Base-by-base conservation (phyloP, 2,329 filamentous ascomycete genomes). In the Tothia fuscella region DNA sequence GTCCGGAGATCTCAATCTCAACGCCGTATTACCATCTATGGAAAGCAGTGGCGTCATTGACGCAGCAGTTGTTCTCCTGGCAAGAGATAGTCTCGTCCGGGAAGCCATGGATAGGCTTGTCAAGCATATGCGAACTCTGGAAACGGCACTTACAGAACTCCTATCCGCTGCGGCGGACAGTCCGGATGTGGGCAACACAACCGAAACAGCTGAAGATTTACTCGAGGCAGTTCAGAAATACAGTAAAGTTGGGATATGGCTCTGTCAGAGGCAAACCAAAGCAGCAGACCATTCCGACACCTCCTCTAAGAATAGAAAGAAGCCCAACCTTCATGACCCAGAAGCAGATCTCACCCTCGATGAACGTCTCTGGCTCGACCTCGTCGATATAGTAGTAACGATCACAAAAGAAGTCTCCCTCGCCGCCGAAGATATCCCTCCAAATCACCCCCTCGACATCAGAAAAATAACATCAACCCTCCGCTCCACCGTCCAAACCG, bases 21-120 rank as follows among this genome's bases (percentile, higher is more conserved):
- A 91, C 10, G 73, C 78, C 40, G 71, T 98, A 1, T 68, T 98
- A 6, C 87, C 88, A 3, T 79, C 80, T 0, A 86, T 98, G 70
- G 93, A 98, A 59, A 76, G 82, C 47, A 87, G 80, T 31, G 88
- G 88, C 1, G 84, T 91, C 4, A 77, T 98, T 34, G 91, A 98
- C 63, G 93, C 88, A 4, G 89, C 87, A 1, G 84, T 98, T 5
- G 77, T 94, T 2, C 69, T 98, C 7, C 82, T 98, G 71, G 85
- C 86, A 29, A 76, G 85, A 45, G 87, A 95, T 55, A 91, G 93
- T 0, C 78, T 91, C 53, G 72, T 89, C 10, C 74, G 76, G 46
- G 74, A 81, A 51, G 91, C 87, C 5, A 93, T 98, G 81, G 72
- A 78, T 43, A 77, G 91, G 36, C 71, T 98, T 17, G 74, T 85